Base-by-base conservation (phyloP, 192 early-diverging fungal species). In the Geranomyces variabilis region DNA sequence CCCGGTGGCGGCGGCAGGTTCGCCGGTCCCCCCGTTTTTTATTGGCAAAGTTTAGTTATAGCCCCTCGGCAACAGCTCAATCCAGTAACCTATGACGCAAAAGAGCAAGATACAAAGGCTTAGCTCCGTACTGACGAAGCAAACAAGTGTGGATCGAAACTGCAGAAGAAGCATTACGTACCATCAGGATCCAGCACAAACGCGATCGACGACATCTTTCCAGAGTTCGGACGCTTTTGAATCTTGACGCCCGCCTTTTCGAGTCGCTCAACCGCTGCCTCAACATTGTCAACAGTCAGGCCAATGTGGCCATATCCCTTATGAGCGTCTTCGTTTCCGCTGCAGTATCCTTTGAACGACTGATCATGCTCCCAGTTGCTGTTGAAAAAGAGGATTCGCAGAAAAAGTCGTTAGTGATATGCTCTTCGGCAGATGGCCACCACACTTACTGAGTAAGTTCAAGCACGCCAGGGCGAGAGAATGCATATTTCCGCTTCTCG, bases 151-250 rank as follows among this genome's bases (percentile, higher is more conserved):
- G 19, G 46, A 75, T 93, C 93, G 59, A 93, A 77, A 85, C 91
- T 91, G 77, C 93, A 94, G 73, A n/a, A n/a, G n/a, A n/a, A n/a
- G n/a, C n/a, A n/a, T n/a, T n/a, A n/a, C n/a, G n/a, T n/a, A n/a
- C 90, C 90, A 78, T 94, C 93, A 41, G 93, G 93, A 63, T 94
- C 93, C 34, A 82, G 69, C 47, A 92, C 87, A 71, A 94, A 94
- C 13, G 92, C 92, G 82, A 94, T 93, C 75, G 86, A 81, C 75
- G 90, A 90, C 92, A 92, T 93, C 21, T 78, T 19, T 6, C 70
- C 51, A 3, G 51, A 26, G 8, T 82, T 73, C 13, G 88, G 87
- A 24, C 82, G 77, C 86, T 94, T 94, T 75, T 90, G 75, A 68
- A 92, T 93, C 63, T 82, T 89, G 71, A 92, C 92, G 43, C 84